These are phyloP conservation scores for Rhizopus stolonifer DNA, from an alignment of 371 early-diverging fungal species.

Conservation along the genomic window DNA sequence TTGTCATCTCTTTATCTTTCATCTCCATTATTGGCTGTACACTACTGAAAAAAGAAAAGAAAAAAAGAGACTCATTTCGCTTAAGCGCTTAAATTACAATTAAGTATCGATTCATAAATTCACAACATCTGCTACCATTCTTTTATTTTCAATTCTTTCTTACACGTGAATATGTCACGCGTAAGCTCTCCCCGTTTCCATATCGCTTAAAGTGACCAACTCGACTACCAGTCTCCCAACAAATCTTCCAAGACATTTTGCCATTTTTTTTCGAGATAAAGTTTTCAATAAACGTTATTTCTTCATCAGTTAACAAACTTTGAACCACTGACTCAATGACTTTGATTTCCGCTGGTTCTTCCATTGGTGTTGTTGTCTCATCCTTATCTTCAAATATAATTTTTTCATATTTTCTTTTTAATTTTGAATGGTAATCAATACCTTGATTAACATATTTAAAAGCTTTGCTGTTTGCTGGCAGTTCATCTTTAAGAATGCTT, in stretches of 20 bases:
- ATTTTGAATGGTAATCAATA: constrained; percentile 10
- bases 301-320: constrained; percentile 2
- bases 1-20: no score
- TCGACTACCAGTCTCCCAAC: constrained; percentile 10
- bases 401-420: constrained; percentile 11
- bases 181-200: constrained; percentile 8
- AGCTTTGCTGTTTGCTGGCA: constrained; percentile 2
- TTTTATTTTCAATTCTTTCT: constrained; percentile 9
- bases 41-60: no score
- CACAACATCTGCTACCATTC: constrained; percentile 5
- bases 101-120: constrained; percentile 1
- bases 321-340: constrained; percentile 6
- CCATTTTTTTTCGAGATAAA: constrained; percentile 12
- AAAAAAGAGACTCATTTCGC: constrained; percentile 9
- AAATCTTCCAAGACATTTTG: constrained; percentile 13
- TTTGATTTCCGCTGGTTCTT: constrained; percentile 8
- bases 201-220: constrained; percentile 8
- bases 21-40: no score
- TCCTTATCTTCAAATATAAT: constrained; percentile 8
- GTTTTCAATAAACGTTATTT: constrained; percentile 9
- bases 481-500: constrained; percentile 6
- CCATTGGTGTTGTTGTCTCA: constrained; percentile 5
- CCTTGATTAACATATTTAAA: constrained; percentile 10
- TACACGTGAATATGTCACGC: constrained; percentile 6
- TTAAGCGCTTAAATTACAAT: constrained; percentile 8